Base-by-base conservation (phyloP, 129 eudicot genomes). In the Flaveria brownii region DNA sequence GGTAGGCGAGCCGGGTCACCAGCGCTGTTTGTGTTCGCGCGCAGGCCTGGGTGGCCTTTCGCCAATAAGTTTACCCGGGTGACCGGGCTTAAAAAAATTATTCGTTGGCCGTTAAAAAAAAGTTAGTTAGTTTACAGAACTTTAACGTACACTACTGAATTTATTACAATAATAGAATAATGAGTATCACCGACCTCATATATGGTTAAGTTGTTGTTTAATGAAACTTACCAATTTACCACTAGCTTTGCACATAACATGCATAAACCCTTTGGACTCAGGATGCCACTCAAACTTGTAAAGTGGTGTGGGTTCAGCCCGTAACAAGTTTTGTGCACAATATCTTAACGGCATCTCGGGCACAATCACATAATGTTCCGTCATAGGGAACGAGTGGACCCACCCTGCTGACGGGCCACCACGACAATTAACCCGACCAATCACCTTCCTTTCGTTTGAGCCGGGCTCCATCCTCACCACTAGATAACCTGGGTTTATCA, bases 341-440 rank as follows among this genome's bases (percentile, higher is more conserved):
- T 95, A 95, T 73, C 99, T 86, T 52, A 95, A 84, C 14, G 99
- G 92, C 99, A 95, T 95, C 83, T 95, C 99, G 46, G 99, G 96
- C 74, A 91, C 95, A 43, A 95, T 67, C 59, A 95, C 84, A 64
- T 91, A 95, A 81, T 91, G 89, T 68, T 95, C 99, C 0, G 97
- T 95, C 74, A 95, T 91, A 0, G 99, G 97, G 64, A 95, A 95
- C 30, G 99, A 95, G 73, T 95, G 99, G 80, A 91, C 99, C 99
- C 99, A 95, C 1, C 99, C 99, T 0, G 97, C 88, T 0, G 96
- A 68, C 5, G 99, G 97, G 26, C 99, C 97, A 18, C 92, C 96
- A 56, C 95, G 85, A 67, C 99, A 95, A 23, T 77, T 71, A 45
- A 91, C 96, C 76, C 99, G 77, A 6, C 99, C 99, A 17, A 95